These are phyloP conservation scores for Skeletonema menzelii DNA, from an alignment of 108 stramenopile species.

Conservation along the genomic window DNA sequence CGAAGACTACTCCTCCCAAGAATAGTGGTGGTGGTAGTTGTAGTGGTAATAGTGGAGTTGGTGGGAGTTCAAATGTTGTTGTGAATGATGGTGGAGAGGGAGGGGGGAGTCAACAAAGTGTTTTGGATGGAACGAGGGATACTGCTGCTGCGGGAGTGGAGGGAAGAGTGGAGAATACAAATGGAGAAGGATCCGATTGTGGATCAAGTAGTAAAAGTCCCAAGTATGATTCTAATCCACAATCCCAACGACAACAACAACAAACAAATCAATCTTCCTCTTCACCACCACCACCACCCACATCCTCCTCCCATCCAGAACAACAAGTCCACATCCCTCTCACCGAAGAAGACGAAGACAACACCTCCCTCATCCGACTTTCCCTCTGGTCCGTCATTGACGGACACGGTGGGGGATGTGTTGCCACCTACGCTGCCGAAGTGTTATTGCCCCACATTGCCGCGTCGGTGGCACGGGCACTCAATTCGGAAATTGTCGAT, in stretches of 20 bases:
- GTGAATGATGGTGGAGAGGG: neutral
- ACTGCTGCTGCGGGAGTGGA: neutral
- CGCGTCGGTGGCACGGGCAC: constrained; percentile 61
- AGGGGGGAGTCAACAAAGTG: too few relatives aligned
- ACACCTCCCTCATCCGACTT: constrained; percentile 59
- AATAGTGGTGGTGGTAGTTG: neutral
- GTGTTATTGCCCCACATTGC: constrained; percentile 79
- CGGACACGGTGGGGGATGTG: constrained; percentile 87
- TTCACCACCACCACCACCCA: too few relatives aligned
- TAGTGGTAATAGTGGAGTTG: neutral
- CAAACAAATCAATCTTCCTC: constrained; percentile 47
- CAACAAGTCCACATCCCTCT: constrained; percentile 3
- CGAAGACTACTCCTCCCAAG: constrained; percentile 15
- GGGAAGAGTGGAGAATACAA: neutral
- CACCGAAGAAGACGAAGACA: constrained; percentile 33
- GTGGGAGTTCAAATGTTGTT: neutral
- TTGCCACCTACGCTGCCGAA: constrained; percentile 79
- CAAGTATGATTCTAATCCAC: neutral
- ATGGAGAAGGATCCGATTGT: neutral
- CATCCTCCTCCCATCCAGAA: neutral
- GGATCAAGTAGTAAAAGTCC: neutral
- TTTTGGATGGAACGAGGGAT: too few relatives aligned
- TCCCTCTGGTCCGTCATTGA: constrained; percentile 85
- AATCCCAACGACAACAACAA: neutral
- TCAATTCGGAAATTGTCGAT: constrained; percentile 77